Conservation (phyloP, 1,284 basidiomycete genomes). For the Tilletia setariae region DNA sequence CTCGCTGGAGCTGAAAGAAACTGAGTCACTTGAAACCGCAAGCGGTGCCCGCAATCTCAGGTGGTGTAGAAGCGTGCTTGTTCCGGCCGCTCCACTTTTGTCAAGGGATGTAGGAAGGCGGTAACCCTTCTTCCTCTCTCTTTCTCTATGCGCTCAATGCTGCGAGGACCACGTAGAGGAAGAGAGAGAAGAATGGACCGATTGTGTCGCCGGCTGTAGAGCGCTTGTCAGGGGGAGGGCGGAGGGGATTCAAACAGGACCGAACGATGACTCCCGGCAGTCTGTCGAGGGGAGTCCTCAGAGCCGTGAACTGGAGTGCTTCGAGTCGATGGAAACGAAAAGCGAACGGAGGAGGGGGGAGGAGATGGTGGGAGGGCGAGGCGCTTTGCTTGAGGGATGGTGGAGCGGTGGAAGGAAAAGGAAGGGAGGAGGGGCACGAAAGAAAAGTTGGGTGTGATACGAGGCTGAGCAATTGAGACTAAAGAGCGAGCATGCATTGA, state of each 20-base stretch:
- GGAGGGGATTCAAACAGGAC: not conserved
- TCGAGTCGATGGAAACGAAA: not conserved
- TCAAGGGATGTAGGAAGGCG: too few species aligned
- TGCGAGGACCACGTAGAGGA: too few species aligned
- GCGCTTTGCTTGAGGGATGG: not conserved
- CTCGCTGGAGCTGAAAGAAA: slow-evolving; percentile 2
- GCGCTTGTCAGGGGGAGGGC: not conserved
- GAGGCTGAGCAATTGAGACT: too few species aligned
- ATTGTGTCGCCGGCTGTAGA: not conserved
- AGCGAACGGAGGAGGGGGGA: not conserved
- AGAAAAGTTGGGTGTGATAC: not conserved
- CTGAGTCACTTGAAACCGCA: not conserved
- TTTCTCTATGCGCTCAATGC: too few species aligned
- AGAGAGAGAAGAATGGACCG: too few species aligned
- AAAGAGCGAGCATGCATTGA: too few species aligned
- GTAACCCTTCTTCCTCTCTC: too few species aligned
- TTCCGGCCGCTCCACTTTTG: too few species aligned
- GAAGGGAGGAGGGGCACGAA: not conserved
- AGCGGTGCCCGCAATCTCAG: too few species aligned
- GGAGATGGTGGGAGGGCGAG: not conserved
- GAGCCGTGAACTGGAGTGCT: not conserved
- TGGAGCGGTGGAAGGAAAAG: not conserved
- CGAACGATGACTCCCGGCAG: slow-evolving; percentile 1
- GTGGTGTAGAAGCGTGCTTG: too few species aligned
- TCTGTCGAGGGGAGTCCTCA: slow-evolving; percentile 6